These are phyloP conservation scores for Malania oleifera DNA, from an alignment of 164 flowering plant species.

Conservation along the genomic window DNA sequence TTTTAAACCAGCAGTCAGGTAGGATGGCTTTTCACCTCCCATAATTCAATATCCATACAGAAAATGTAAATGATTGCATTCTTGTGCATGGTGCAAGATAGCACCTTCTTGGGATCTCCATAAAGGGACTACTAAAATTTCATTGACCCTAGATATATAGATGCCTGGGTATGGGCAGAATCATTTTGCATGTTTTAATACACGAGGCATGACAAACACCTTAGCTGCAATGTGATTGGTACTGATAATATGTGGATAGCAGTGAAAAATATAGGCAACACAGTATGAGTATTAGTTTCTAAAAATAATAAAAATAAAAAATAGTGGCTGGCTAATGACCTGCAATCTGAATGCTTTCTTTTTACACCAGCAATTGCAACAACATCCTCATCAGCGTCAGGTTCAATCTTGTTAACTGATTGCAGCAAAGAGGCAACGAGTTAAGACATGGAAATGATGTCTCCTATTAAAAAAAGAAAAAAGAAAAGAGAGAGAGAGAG, in stretches of 20 bases:
- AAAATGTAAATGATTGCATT: no score
- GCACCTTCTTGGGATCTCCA: no score
- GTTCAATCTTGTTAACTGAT: conserved; percentile 33
- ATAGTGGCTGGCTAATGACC: conserved; percentile 24
- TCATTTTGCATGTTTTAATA: no score
- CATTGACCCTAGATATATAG: neutral
- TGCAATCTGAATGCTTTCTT: conserved; percentile 42
- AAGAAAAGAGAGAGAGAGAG: conserved; percentile 2
- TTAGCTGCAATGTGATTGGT: no score
- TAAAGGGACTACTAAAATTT: neutral
- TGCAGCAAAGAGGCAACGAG: conserved; percentile 12
- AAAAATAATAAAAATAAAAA: conserved; percentile 1
- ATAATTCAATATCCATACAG: no score
- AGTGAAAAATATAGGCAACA: neutral
- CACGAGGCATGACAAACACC: no score
- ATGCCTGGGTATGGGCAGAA: neutral
- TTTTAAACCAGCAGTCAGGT: no score
- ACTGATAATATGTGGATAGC: neutral
- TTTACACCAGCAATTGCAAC: conserved; percentile 31
- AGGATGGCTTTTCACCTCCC: no score
- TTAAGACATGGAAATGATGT: neutral
- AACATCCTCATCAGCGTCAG: conserved; percentile 20
- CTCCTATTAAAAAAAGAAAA: neutral
- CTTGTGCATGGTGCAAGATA: no score
- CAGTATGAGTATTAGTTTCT: neutral